Evolutionary conservation across 352 stramenopile species (phyloP), one percentile per base, ranked within the genome.

Genomic region (Globisporangium canariense): DNA sequence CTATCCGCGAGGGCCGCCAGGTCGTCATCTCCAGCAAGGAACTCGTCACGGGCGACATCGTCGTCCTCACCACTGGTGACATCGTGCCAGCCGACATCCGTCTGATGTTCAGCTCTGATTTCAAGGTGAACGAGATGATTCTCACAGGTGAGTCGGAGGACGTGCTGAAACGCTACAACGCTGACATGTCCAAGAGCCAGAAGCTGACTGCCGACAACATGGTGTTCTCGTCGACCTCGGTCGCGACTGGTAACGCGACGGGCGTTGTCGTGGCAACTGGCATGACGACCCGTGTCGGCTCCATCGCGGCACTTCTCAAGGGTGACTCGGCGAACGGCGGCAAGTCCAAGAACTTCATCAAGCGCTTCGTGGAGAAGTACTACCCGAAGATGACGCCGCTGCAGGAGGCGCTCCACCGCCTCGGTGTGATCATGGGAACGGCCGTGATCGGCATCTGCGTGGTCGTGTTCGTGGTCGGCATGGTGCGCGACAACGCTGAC

Each of bases 41-140:
- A 46, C 77, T 94, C 36, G 81, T 92, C 10, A 50, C 65, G 3
- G 93, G 90, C 32, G 83, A 91, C 50, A 78, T 95, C 22, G 86
- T 98, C 41, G 73, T 91, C 25, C 78, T 98, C 1, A 78, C 79
- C 20, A 96, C 89, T 18, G 96, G 94, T n/a, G 96, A 98, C 66
- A 94, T 97, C 62, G 88, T 98, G 36, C 90, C 93, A 1, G 81
- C 89, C 1, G 96, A 98, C 68, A 89, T 96, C 22, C 71, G 93
- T n/a, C 79, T 98, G 5, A 74, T 96, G 10, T 78, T 87, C 58
- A 96, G 90, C 65, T 81, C 85, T 0, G 74, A 90, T 58, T 82
- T 91, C 40, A 87, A 93, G 64, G 81, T 98, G 5, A 97, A 98
- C 70, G 93, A 98, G 79, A 97, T 93, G 66, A 97, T 90, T 62